Evolutionary conservation across 805 yeast species (phyloP).

Genomic region (Metschnikowia henanensis): DNA sequence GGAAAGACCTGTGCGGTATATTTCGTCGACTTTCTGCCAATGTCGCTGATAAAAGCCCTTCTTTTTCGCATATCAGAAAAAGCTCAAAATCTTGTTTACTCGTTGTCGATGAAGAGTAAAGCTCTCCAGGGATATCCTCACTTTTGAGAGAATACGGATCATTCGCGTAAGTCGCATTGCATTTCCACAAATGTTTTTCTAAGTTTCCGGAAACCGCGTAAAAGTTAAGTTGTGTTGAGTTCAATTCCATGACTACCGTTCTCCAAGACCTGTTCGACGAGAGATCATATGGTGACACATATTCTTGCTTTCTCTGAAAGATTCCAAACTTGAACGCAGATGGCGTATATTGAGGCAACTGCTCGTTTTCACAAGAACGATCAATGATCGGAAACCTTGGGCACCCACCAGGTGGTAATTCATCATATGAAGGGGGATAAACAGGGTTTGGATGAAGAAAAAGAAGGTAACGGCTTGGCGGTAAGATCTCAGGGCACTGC

Average conservation of each 20-base stretch:
- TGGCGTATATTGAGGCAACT: conserved; percentile 65
- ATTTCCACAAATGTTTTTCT: conserved; percentile 20
- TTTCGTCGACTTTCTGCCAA: neutral
- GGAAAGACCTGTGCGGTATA: neutral
- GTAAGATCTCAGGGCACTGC: neutral
- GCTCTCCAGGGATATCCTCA: neutral
- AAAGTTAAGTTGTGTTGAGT: conserved; percentile 83
- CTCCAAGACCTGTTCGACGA: conserved; percentile 73
- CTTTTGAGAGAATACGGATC: neutral
- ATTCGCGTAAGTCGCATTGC: neutral
- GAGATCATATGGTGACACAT: conserved; percentile 74
- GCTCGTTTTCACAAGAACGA: conserved; percentile 25
- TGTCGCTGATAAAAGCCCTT: neutral
- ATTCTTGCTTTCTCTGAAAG: conserved; percentile 67
- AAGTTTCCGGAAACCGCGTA: conserved; percentile 44
- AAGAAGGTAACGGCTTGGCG: conserved; percentile 21
- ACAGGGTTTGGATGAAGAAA: conserved; percentile 41
- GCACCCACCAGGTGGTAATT: conserved; percentile 46
- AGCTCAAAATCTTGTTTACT: neutral
- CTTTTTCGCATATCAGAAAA: neutral
- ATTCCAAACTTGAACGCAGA: conserved; percentile 60
- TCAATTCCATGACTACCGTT: conserved; percentile 65
- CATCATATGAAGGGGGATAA: conserved; percentile 36
- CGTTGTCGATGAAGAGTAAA: neutral
- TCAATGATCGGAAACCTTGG: conserved; percentile 35